Conservation (phyloP, 139 green algal genomes). For the Micractinium conductrix region DNA sequence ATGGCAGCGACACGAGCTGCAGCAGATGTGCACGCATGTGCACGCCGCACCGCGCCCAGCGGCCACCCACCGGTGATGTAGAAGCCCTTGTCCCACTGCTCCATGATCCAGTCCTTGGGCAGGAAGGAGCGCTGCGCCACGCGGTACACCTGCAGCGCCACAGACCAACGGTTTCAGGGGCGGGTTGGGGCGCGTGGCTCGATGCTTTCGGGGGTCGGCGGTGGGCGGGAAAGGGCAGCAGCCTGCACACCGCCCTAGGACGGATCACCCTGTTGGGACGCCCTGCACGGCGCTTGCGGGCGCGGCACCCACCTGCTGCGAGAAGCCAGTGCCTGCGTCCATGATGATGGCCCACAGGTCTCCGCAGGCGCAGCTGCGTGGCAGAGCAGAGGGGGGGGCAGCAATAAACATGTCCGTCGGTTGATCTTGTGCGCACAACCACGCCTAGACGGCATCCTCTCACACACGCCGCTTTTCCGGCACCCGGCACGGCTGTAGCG, state of each 20-base stretch:
- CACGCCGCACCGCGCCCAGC: too few relatives aligned
- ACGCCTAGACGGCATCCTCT: too few relatives aligned
- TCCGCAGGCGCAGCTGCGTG: constrained; percentile 84
- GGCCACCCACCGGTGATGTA: constrained; percentile 85
- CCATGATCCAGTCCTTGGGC: constrained; percentile 85
- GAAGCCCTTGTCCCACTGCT: constrained; percentile 88
- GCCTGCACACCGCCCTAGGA: neutral
- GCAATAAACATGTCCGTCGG: too few relatives aligned
- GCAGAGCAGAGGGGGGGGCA: too few relatives aligned
- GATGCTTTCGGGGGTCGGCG: constrained; percentile 34
- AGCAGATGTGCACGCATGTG: too few relatives aligned
- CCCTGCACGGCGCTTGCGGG: too few relatives aligned
- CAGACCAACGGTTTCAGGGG: neutral
- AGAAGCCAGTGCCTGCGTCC: constrained; percentile 92
- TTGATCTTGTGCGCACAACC: too few relatives aligned
- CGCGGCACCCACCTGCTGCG: constrained; percentile 70
- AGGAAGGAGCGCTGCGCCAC: constrained; percentile 66
- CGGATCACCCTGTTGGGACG: too few relatives aligned
- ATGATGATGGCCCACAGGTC: constrained; percentile 97
- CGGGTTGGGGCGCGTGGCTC: neutral
- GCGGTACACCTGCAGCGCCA: constrained; percentile 67
- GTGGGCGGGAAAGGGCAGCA: neutral
- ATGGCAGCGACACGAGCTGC: too few relatives aligned
- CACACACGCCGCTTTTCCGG: too few relatives aligned
- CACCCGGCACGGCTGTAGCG: too few relatives aligned